A percentile compares a stretch with the other conserved stretches of the same genome.
phyloP scores from a whole-genome alignment of 495 filamentous ascomycete genomes.

The Emericellopsis terricola region DNA sequence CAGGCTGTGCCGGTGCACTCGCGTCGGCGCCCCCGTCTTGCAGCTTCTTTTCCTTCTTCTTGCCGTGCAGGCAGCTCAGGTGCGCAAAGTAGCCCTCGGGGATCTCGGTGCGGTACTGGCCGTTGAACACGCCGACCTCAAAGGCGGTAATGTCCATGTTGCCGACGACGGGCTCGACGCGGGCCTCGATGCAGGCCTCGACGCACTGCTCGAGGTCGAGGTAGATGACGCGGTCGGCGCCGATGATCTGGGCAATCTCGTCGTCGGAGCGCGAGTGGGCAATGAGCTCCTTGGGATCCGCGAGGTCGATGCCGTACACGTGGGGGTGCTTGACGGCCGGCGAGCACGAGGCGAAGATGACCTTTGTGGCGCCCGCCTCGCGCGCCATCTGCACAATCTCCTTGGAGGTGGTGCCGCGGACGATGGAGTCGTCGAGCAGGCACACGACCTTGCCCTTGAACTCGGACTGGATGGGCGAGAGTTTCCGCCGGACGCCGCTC shows the following conservation, averaged over 20 bases:
- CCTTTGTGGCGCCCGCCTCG: constrained; percentile 77
- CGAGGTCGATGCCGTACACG: constrained; percentile 81
- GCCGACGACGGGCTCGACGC: constrained; percentile 45
- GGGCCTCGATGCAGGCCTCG: constrained; percentile 65
- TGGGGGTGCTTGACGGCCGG: constrained; percentile 59
- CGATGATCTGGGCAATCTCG: constrained; percentile 63
- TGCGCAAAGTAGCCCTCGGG: constrained; percentile 74
- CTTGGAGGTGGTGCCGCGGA: constrained; percentile 54
- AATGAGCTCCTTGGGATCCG: constrained; percentile 44
- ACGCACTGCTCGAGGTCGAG: constrained; percentile 74
- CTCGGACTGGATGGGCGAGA: constrained; percentile 74
- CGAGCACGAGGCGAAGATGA: constrained; percentile 77
- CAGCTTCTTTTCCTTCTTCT: constrained; percentile 44
- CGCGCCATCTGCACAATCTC: constrained; percentile 46
- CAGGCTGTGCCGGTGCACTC: neutral
- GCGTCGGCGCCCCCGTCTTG: neutral
- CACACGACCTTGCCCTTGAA: constrained; percentile 73
- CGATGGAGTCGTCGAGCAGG: constrained; percentile 85
- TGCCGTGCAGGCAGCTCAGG: constrained; percentile 55
- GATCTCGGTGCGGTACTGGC: constrained; percentile 74
- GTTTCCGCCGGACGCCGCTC: constrained; percentile 58
- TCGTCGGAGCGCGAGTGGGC: constrained; percentile 55
- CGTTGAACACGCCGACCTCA: constrained; percentile 94
- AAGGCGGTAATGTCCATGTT: constrained; percentile 37
- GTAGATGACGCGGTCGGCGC: constrained; percentile 84